These are phyloP conservation scores for Populus deltoides DNA, from an alignment of 345 rosid genomes.

Conservation along the genomic window DNA sequence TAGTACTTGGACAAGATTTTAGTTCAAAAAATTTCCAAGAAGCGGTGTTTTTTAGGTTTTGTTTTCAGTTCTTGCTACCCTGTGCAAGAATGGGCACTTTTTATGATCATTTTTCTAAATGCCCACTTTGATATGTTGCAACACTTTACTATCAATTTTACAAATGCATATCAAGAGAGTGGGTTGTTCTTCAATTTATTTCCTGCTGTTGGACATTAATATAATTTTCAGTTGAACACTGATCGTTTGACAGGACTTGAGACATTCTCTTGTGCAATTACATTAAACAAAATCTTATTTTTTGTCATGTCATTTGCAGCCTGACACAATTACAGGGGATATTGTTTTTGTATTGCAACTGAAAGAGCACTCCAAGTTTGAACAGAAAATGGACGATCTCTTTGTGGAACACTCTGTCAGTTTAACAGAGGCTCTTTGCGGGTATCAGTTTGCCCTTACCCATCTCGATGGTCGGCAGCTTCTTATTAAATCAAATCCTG, in stretches of 20 bases:
- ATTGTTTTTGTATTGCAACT: slow-evolving; percentile 47
- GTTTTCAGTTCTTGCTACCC: neutral
- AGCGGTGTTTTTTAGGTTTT: neutral
- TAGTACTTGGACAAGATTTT: neutral
- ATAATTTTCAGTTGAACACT: neutral
- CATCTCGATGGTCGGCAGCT: slow-evolving; percentile 70
- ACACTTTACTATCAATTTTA: neutral
- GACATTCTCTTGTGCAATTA: neutral
- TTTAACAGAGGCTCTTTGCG: slow-evolving; percentile 65
- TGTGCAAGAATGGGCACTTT: neutral
- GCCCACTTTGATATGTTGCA: neutral
- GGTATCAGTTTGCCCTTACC: slow-evolving; percentile 56
- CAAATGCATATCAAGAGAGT: neutral
- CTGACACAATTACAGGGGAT: slow-evolving; percentile 47
- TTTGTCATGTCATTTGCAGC: slow-evolving; percentile 27
- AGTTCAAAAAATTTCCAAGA: neutral
- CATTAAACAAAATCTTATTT: neutral
- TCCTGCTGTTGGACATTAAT: neutral
- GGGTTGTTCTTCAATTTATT: neutral
- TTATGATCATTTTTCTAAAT: neutral
- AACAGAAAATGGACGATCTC: slow-evolving; percentile 29
- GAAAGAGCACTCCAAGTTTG: slow-evolving; percentile 54
- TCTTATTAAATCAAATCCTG: slow-evolving; percentile 55
- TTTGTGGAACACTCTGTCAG: slow-evolving; percentile 36
- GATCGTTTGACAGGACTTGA: neutral